phyloP scores from a whole-genome alignment of 2,329 filamentous ascomycete species.

The Colletotrichum magnum region DNA sequence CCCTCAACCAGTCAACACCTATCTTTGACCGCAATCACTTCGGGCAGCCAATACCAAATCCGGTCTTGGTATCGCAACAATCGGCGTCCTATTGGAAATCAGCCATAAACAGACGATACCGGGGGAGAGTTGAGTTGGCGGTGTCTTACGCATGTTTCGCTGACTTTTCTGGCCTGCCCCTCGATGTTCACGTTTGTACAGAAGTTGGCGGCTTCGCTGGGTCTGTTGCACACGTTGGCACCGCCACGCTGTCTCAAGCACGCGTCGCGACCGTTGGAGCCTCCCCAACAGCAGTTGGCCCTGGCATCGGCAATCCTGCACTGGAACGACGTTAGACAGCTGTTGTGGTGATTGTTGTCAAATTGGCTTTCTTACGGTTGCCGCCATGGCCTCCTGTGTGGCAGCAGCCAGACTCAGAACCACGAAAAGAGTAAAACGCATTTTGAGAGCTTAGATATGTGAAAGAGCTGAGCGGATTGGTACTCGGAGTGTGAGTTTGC shows the following conservation, averaged over 20 bases:
- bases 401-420: background rate
- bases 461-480: too few relatives aligned
- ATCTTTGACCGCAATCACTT: background rate
- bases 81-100: background rate
- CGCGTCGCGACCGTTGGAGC: background rate
- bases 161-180: background rate
- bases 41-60: background rate
- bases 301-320: background rate
- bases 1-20: too few relatives aligned
- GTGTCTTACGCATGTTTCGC: conserved; percentile 1
- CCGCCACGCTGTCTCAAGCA: background rate
- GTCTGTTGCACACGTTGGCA: background rate
- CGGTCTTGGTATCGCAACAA: conserved; percentile 1
- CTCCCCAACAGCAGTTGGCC: conserved; percentile 5
- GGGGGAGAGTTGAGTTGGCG: too few relatives aligned
- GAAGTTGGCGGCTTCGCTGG: background rate
- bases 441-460: background rate
- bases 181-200: background rate
- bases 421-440: background rate
- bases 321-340: background rate
- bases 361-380: background rate
- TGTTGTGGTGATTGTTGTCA: background rate
- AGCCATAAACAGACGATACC: background rate
- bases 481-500: too few relatives aligned
- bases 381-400: background rate